Evolutionary conservation across 1,284 basidiomycete species (phyloP), one percentile per base, ranked within the genome.

Genomic region (Butyriboletus appendiculatus): DNA sequence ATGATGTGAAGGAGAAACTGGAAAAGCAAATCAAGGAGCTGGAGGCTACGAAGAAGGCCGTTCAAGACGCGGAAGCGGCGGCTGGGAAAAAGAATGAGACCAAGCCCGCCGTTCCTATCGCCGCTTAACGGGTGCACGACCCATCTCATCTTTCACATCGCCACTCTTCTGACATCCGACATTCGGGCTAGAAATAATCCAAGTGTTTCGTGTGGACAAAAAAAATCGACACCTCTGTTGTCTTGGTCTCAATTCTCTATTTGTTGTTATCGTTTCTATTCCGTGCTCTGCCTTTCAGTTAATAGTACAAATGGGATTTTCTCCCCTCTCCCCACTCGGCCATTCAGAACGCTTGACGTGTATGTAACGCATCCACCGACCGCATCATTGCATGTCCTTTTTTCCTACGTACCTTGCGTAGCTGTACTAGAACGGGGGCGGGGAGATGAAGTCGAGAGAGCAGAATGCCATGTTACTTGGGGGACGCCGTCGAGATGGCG

Each of bases 11-110:
- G 66, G 80, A 82, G 59, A 80, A 79, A 61, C 63, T 85, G 58
- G 78, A 81, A 62, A 76, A 77, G 63, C 79, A 80, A 63, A 78
- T 84, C 67, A 84, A 80, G 67, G 81, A 79, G 66, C 81, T 86
- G 64, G 76, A 68, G 53, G 75, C 80, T 57, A 84, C 81, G 39
- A 79, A 85, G 69, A 80, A 81, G 66, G 81, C 81, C 4, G 78
- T 83, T 28, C 79, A 77, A 56, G 79, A 83, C 41, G 81, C 78
- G 5, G 76, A 85, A 58, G 67, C 66, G n/a, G 79, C 77, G 35
- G 76, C 77, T 28, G 76, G 70, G 57, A 85, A 85, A 74, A 85
- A 85, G 67, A 80, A 82, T 43, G 83, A 81, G 38, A 56, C 62
- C n/a, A 71, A 76, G 40, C 76, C 80, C 40, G 65, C 78, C 35